Percentiles rank a stretch among this genome's conserved stretches.
These are phyloP conservation scores for Brassica incana DNA, from an alignment of 345 rosid genomes.

Conservation along the genomic window DNA sequence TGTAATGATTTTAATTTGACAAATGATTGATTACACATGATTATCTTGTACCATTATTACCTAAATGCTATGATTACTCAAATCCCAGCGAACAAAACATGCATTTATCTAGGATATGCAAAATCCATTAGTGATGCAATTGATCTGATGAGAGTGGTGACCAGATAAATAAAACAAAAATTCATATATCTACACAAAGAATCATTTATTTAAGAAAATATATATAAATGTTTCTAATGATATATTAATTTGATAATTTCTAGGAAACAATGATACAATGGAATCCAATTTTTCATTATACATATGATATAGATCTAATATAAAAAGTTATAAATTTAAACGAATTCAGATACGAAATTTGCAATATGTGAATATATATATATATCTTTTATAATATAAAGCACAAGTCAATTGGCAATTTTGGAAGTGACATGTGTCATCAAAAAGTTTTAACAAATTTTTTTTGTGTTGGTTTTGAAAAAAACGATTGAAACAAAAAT, in stretches of 20 bases:
- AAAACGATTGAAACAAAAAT: no score
- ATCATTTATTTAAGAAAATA: neutral
- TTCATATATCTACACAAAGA: neutral
- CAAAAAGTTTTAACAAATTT: no score
- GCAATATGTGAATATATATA: neutral
- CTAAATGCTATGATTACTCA: constrained; percentile 4
- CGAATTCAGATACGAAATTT: neutral
- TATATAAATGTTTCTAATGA: neutral
- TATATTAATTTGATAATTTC: neutral
- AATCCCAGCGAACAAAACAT: constrained; percentile 20
- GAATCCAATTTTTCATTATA: neutral
- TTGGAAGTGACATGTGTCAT: no score
- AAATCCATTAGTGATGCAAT: neutral
- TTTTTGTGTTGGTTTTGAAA: no score
- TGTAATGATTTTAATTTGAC: constrained; percentile 23
- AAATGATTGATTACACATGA: constrained; percentile 40
- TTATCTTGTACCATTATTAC: constrained; percentile 11
- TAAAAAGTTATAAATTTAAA: neutral
- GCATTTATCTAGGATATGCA: constrained; percentile 29
- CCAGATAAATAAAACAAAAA: neutral
- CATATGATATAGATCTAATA: neutral
- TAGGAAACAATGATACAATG: neutral
- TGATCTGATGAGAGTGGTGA: neutral
- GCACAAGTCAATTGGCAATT: no score
- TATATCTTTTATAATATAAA: no score